phyloP scores from a whole-genome alignment of 371 early-diverging fungal species.

The Mucor indicus region DNA sequence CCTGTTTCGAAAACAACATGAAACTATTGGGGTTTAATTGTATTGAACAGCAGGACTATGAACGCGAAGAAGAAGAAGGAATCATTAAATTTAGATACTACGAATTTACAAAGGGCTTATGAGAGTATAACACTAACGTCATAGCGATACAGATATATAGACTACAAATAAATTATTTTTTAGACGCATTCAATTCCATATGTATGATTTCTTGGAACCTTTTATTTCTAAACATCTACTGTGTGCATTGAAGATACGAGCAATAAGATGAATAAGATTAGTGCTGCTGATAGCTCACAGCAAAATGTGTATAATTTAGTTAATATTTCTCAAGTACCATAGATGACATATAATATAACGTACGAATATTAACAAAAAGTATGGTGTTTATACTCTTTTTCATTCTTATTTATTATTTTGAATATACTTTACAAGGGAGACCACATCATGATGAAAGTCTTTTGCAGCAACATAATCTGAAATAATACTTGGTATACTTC shows the following conservation, averaged over 20 bases:
- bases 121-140: constrained; percentile 7
- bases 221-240: too few relatives aligned
- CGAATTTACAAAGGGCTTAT: constrained; percentile 11
- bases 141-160: too few relatives aligned
- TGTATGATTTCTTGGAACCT: too few relatives aligned
- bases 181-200: too few relatives aligned
- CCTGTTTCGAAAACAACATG: constrained; percentile 38
- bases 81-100: constrained; percentile 39
- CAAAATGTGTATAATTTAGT: too few relatives aligned
- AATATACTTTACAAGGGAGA: constrained; percentile 14
- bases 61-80: constrained; percentile 42
- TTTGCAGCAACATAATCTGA: constrained; percentile 17
- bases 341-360: too few relatives aligned
- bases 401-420: not conserved
- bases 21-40: constrained; percentile 17
- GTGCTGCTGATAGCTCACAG: too few relatives aligned
- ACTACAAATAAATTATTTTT: too few relatives aligned
- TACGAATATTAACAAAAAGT: too few relatives aligned
- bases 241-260: too few relatives aligned
- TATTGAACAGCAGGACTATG: constrained; percentile 14
- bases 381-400: not conserved
- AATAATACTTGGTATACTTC: constrained; percentile 19
- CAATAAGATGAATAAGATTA: too few relatives aligned
- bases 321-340: too few relatives aligned
- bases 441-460: constrained; percentile 24